Percentiles rank a stretch among this genome's conserved stretches.
phyloP scores from a whole-genome alignment of 108 stramenopile genomes.

The Cyclostephanos tholiformis region DNA sequence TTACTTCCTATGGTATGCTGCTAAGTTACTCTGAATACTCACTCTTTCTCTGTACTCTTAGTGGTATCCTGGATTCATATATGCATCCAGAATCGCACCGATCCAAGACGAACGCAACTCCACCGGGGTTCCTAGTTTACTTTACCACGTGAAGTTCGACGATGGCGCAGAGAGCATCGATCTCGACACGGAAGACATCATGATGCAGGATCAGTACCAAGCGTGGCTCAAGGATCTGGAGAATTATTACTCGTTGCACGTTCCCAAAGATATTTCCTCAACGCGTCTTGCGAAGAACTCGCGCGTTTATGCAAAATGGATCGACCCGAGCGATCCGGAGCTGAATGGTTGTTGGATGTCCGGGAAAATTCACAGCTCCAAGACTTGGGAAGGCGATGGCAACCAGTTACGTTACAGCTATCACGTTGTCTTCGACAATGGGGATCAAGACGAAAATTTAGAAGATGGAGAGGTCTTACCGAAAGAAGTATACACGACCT shows the following conservation, averaged over 20 bases:
- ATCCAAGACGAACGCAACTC: constrained; percentile 13
- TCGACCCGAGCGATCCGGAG: constrained; percentile 47
- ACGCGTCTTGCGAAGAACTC: constrained; percentile 24
- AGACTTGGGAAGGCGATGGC: neutral
- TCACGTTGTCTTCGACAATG: constrained; percentile 44
- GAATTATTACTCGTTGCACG: constrained; percentile 33
- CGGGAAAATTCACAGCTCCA: constrained; percentile 24
- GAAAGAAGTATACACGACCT: constrained; percentile 24
- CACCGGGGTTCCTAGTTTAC: constrained; percentile 30
- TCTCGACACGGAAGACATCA: constrained; percentile 41
- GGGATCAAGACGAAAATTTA: constrained; percentile 47
- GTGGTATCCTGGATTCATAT: constrained; percentile 49
- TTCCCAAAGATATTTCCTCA: neutral
- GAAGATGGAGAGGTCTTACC: constrained; percentile 18
- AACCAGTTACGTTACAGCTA: constrained; percentile 17
- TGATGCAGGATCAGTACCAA: constrained; percentile 47
- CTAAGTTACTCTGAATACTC: neutral
- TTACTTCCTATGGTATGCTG: neutral
- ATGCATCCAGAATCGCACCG: constrained; percentile 35
- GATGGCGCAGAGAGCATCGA: constrained; percentile 37
- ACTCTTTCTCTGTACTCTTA: neutral
- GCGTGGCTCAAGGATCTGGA: constrained; percentile 45
- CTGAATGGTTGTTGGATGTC: constrained; percentile 42
- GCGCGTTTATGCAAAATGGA: constrained; percentile 44
- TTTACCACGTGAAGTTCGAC: constrained; percentile 45